Conservation (phyloP, 2,329 filamentous ascomycete genomes). For the Dactylellina haptotyla region DNA sequence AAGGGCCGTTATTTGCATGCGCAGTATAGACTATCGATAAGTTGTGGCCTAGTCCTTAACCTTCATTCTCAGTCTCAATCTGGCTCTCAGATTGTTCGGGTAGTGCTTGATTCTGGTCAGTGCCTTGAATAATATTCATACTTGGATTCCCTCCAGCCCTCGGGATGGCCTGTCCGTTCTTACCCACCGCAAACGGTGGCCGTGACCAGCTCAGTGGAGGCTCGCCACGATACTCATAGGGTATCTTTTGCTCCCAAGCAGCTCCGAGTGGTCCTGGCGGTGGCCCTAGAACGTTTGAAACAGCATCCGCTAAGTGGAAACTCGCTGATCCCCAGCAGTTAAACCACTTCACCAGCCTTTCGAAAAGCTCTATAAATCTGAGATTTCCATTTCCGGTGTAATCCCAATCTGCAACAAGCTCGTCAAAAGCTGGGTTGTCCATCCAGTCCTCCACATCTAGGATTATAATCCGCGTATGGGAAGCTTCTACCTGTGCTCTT, state of each 20-base stretch:
- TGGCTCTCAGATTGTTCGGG: no score
- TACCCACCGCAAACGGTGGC: neutral
- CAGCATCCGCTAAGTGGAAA: neutral
- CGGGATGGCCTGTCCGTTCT: no score
- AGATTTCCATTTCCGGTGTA: neutral
- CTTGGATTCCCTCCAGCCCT: no score
- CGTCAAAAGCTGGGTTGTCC: neutral
- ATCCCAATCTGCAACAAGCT: neutral
- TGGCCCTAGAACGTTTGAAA: neutral
- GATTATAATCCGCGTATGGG: neutral
- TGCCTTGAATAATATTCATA: no score
- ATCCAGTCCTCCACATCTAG: conserved; percentile 1
- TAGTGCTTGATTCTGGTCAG: no score
- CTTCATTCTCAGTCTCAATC: no score
- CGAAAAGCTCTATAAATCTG: neutral
- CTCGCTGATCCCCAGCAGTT: neutral
- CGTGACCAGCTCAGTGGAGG: neutral
- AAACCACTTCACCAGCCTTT: neutral
- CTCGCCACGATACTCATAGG: neutral
- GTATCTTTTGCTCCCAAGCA: neutral
- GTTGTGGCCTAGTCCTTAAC: no score
- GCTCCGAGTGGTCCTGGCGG: neutral
- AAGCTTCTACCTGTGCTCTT: neutral
- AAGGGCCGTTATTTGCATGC: no score
- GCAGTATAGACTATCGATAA: no score